These are phyloP conservation scores for Periconia sp. DNA, from an alignment of 2,329 filamentous ascomycete species.

Conservation along the genomic window DNA sequence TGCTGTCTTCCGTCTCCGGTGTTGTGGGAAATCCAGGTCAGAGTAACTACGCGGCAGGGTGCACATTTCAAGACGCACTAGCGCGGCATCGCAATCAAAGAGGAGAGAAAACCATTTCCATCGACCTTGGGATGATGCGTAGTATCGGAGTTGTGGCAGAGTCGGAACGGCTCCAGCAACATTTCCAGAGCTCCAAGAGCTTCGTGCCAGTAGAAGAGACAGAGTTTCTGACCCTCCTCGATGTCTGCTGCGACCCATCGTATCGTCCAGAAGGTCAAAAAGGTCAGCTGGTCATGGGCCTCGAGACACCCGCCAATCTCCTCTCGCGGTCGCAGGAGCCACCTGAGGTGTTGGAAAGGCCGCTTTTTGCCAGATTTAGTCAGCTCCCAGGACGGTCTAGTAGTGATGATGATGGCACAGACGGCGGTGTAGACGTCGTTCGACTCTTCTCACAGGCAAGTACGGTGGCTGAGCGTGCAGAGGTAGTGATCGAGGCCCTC, in stretches of 20 bases:
- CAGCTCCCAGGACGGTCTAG: background rate
- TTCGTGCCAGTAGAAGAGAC: slow-evolving; percentile 5
- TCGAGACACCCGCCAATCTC: slow-evolving; percentile 13
- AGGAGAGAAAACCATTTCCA: slow-evolving; percentile 15
- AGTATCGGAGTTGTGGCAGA: slow-evolving; percentile 18
- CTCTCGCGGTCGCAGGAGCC: background rate
- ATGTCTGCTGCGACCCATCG: slow-evolving; percentile 17
- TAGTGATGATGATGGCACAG: background rate
- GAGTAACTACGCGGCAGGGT: slow-evolving; percentile 28
- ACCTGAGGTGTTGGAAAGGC: background rate
- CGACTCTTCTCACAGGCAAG: background rate
- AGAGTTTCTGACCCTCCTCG: slow-evolving; percentile 22
- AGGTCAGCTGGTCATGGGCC: slow-evolving; percentile 20
- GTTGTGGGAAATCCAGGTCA: slow-evolving; percentile 25
- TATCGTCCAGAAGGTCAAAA: background rate
- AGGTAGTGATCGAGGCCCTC: background rate
- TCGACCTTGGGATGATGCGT: slow-evolving; percentile 21
- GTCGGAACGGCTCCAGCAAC: background rate
- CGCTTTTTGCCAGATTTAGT: background rate
- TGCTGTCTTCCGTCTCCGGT: slow-evolving; percentile 24
- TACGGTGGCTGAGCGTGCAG: background rate
- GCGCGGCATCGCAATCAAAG: slow-evolving; percentile 14
- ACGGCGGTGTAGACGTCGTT: background rate
- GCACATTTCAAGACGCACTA: slow-evolving; percentile 27
- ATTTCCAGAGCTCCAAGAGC: background rate